A percentile compares a stretch with the other conserved stretches of the same genome.
phyloP scores from a whole-genome alignment of 108 stramenopile genomes.

The Cyclostephanos tholiformis region DNA sequence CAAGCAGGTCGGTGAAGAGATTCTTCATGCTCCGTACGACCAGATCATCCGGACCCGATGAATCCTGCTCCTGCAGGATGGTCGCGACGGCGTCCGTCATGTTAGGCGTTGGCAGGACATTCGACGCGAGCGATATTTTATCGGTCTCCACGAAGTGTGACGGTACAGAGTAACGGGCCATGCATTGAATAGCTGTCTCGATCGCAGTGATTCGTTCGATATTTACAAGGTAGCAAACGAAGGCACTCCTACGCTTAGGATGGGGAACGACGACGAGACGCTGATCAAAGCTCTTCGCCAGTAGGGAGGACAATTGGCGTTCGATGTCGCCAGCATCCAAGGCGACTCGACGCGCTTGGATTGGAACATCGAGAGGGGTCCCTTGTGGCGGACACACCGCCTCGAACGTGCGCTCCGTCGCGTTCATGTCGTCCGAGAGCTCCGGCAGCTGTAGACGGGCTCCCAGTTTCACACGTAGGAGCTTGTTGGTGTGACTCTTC shows the following conservation, averaged over 20 bases:
- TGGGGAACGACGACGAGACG: slow-evolving; percentile 46
- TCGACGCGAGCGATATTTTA: too few species aligned
- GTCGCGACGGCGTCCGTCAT: slow-evolving; percentile 48
- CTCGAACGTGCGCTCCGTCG: slow-evolving; percentile 57
- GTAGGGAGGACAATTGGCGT: slow-evolving; percentile 16
- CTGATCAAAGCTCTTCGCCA: background rate
- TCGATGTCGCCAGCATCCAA: slow-evolving; percentile 38
- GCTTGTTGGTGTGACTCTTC: slow-evolving; percentile 64
- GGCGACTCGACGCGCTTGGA: slow-evolving; percentile 44
- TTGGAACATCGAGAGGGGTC: slow-evolving; percentile 51
- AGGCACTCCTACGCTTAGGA: slow-evolving; percentile 40
- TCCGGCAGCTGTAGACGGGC: slow-evolving; percentile 53
- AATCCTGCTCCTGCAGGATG: slow-evolving; percentile 32
- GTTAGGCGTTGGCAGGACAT: slow-evolving; percentile 20
- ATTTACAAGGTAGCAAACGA: slow-evolving; percentile 51
- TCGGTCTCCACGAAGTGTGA: slow-evolving; percentile 32
- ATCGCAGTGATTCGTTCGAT: slow-evolving; percentile 38
- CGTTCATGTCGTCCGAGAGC: slow-evolving; percentile 54
- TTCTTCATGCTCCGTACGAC: slow-evolving; percentile 53
- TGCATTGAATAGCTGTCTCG: slow-evolving; percentile 18
- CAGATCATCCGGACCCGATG: slow-evolving; percentile 26
- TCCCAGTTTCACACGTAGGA: slow-evolving; percentile 60
- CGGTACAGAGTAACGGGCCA: slow-evolving; percentile 50
- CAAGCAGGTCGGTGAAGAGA: slow-evolving; percentile 47
- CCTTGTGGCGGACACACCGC: slow-evolving; percentile 60